Evolutionary conservation across 371 early-diverging fungal species (phyloP).

Genomic region (Mortierella sp.): DNA sequence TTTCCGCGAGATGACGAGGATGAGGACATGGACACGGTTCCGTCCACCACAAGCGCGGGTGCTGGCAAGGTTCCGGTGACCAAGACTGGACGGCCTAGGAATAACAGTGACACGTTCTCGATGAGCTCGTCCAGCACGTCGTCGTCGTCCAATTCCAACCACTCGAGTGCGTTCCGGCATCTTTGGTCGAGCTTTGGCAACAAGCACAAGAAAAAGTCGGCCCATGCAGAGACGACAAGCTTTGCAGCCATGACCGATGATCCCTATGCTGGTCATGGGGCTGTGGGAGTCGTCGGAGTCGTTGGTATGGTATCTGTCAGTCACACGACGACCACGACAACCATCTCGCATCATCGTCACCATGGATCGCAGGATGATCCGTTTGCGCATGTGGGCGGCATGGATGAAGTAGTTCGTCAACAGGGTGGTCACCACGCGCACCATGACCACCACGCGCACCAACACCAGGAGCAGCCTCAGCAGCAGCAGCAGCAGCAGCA

Average conservation of each 20-base stretch:
- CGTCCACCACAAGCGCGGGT: no score
- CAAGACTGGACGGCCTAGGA: background rate
- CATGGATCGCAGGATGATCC: slow-evolving; percentile 6
- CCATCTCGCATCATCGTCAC: no score
- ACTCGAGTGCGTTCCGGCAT: slow-evolving; percentile 7
- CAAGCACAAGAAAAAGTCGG: slow-evolving; percentile 16
- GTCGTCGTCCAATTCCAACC: slow-evolving; percentile 7
- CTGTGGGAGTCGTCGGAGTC: slow-evolving; percentile 14
- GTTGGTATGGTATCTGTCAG: slow-evolving; percentile 9
- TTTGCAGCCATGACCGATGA: background rate
- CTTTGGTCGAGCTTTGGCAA: slow-evolving; percentile 13
- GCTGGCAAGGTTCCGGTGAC: background rate
- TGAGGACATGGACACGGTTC: background rate
- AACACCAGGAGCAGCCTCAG: no score
- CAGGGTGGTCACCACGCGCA: no score
- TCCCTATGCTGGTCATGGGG: background rate
- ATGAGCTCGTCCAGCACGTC: slow-evolving; percentile 10
- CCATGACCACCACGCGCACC: no score
- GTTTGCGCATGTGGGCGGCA: slow-evolving; percentile 5
- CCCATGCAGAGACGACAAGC: background rate
- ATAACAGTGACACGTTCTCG: slow-evolving; percentile 23
- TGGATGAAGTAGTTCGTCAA: no score
- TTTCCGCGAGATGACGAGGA: slow-evolving; percentile 12
- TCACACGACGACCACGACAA: background rate
- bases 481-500: background rate